These are phyloP conservation scores for Ceratobasidium sp. DNA, from an alignment of 1,284 basidiomycete species.

Conservation along the genomic window DNA sequence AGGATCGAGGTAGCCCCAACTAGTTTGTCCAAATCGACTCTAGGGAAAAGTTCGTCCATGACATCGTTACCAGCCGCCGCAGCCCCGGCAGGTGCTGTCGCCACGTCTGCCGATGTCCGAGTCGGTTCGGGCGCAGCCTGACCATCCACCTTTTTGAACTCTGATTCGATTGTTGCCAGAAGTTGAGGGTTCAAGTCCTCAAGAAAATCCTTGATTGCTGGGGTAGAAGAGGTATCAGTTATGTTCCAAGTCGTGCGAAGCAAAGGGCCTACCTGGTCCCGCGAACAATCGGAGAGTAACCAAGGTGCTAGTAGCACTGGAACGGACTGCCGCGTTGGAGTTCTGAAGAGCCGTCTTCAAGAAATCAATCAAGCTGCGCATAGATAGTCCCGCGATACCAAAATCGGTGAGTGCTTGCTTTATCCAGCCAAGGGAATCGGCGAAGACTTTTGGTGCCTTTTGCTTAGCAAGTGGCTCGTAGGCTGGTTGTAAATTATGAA, in stretches of 20 bases:
- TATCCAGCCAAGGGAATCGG: slow-evolving; percentile 91
- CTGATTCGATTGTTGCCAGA: slow-evolving; percentile 86
- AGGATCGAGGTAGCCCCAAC: slow-evolving; percentile 86
- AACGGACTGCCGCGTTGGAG: slow-evolving; percentile 92
- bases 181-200: slow-evolving; percentile 96
- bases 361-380: slow-evolving; percentile 89
- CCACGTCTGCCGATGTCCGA: slow-evolving; percentile 77
- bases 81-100: slow-evolving; percentile 52
- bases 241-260: neutral
- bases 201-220: slow-evolving; percentile 89
- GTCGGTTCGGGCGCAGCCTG: slow-evolving; percentile 81
- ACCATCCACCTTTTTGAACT: slow-evolving; percentile 94
- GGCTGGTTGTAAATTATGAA: slow-evolving; percentile 57
- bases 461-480: slow-evolving; percentile 92
- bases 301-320: slow-evolving; percentile 92
- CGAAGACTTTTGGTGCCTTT: slow-evolving; percentile 97
- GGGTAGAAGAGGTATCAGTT: slow-evolving; percentile 32
- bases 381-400: slow-evolving; percentile 85
- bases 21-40: slow-evolving; percentile 90
- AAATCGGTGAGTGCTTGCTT: slow-evolving; percentile 91
- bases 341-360: slow-evolving; percentile 88
- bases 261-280: slow-evolving; percentile 72
- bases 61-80: slow-evolving; percentile 65
- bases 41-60: slow-evolving; percentile 92
- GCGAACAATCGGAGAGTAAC: slow-evolving; percentile 93